Conservation (phyloP, 2,329 filamentous ascomycete genomes). For the Aureobasidium mangrovei region DNA sequence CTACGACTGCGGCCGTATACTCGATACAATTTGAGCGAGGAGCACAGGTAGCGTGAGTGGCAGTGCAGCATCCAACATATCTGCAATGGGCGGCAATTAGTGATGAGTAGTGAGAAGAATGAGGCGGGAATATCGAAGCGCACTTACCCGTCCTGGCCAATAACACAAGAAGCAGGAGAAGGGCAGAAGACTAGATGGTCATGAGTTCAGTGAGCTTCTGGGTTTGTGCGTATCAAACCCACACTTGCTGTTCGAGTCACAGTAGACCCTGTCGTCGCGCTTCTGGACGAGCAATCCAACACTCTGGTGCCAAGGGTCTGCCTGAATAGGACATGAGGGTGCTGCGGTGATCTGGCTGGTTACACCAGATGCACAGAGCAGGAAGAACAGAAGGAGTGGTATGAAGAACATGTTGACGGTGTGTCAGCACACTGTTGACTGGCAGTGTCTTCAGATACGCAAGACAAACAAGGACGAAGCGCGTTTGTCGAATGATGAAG, state of each 20-base stretch:
- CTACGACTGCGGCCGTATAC: conserved; percentile 10
- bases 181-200: neutral
- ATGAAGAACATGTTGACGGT: neutral
- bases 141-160: neutral
- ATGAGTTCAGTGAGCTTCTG: too few species aligned
- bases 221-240: neutral
- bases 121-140: neutral
- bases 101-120: neutral
- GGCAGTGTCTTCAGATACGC: too few species aligned
- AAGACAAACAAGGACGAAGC: neutral
- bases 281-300: neutral
- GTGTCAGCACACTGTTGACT: neutral
- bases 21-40: conserved; percentile 18
- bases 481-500: conserved; percentile 1
- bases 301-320: neutral
- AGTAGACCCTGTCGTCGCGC: neutral
- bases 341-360: neutral
- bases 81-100: neutral
- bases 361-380: neutral
- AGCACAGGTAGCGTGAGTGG: conserved; percentile 14
- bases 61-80: conserved; percentile 19
- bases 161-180: neutral
- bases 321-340: neutral
- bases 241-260: neutral
- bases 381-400: neutral